Base-by-base conservation (phyloP, 2,329 filamentous ascomycete genomes). In the Trichoderma citrinoviride region DNA sequence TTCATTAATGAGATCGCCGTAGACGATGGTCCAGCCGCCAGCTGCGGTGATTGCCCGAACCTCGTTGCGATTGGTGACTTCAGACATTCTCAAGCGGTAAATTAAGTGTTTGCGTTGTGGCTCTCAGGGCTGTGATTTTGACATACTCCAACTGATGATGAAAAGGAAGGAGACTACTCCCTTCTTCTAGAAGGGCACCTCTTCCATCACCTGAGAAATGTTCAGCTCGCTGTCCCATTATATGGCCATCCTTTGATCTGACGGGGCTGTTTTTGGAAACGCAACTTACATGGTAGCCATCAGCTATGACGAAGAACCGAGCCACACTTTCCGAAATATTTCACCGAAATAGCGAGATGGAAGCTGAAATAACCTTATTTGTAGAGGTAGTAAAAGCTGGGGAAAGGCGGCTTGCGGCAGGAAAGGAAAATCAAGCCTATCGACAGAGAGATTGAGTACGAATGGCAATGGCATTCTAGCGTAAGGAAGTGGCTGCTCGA, bases 351-450 rank as follows among this genome's bases (percentile, higher is more conserved):
- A 44, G 5, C 25, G 49, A 25, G 2, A 17, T 33, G 8, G 12
- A 37, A 29, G 49, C 49, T 52, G 49, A 29, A 52, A 33, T 52
- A 52, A 52, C 49, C 49, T 52, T 52, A 50, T n/a, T 52, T 52
- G 14, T 37, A 4, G 14, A 14, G 12, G 5, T 52, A 52, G 17
- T 7, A 14, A 29, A 52, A 8, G 19, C 7, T 52, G 12, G 7
- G 2, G 10, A 19, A 2, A 17, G 1, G 29, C 14, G 49, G 25
- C 4, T 33, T 52, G 25, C 29, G 25, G 49, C 25, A 52, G 49
- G 19, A 44, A 52, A 52, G 25, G 29, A 14, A 52, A 29, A 29
- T 1, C 10, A 33, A n/a, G 21, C 23, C 44, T 5, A 25, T n/a
- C n/a, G n/a, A n/a, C n/a, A n/a, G n/a, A n/a, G n/a, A n/a, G n/a